Evolutionary conservation across 768 basidiomycete genomes (phyloP).

Genomic region (Pisolithus albus): DNA sequence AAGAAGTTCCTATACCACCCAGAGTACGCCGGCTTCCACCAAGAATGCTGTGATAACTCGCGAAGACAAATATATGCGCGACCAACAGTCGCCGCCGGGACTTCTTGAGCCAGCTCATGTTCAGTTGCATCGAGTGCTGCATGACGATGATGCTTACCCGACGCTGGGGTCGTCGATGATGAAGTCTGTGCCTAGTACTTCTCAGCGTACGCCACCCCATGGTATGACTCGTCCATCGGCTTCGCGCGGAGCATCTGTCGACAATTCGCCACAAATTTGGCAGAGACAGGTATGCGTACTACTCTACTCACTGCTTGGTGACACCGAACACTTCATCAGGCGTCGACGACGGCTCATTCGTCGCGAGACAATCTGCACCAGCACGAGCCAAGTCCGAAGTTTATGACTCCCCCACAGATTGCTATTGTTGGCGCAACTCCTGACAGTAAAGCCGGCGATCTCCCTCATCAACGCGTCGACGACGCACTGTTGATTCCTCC

Average conservation of each 20-base stretch:
- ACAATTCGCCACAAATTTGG: slow-evolving; percentile 18
- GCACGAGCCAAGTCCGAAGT: slow-evolving; percentile 2
- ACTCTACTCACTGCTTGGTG: not conserved
- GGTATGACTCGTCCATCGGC: slow-evolving; percentile 9
- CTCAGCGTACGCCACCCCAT: slow-evolving; percentile 21
- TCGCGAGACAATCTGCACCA: slow-evolving; percentile 7
- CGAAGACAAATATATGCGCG: slow-evolving; percentile 26
- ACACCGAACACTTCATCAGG: slow-evolving; percentile 13
- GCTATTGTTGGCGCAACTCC: slow-evolving; percentile 27
- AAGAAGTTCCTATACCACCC: slow-evolving; percentile 28
- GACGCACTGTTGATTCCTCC: slow-evolving; percentile 20
- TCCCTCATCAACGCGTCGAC: slow-evolving; percentile 19
- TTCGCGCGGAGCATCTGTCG: slow-evolving; percentile 16
- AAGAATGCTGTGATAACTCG: slow-evolving; percentile 15
- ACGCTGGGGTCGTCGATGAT: slow-evolving; percentile 22
- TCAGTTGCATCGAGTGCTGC: slow-evolving; percentile 27
- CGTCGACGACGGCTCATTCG: slow-evolving; percentile 16
- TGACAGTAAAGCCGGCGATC: slow-evolving; percentile 9
- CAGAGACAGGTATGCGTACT: slow-evolving; percentile 22
- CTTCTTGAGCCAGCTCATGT: slow-evolving; percentile 13
- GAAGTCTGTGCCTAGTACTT: slow-evolving; percentile 18
- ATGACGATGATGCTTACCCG: slow-evolving; percentile 20
- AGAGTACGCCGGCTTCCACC: slow-evolving; percentile 17
- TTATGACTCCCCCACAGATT: slow-evolving; percentile 22
- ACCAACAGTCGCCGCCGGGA: slow-evolving; percentile 13